Percentiles rank a stretch among this genome's conserved stretches.
Evolutionary conservation across 768 basidiomycete species (phyloP).

Genomic region (Tricholomella constricta): DNA sequence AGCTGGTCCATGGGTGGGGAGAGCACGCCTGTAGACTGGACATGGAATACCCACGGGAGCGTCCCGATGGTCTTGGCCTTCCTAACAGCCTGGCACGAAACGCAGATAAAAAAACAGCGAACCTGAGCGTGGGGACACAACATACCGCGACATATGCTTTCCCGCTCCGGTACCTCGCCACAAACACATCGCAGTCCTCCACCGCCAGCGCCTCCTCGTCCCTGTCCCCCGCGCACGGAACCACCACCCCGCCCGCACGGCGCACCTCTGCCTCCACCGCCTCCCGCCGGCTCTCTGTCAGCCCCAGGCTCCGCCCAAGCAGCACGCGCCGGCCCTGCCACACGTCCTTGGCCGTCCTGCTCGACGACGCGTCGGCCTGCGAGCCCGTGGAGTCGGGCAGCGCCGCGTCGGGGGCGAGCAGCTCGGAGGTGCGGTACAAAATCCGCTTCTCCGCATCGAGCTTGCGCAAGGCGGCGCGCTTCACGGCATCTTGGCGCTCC

Average conservation of each 20-base stretch:
- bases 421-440: constrained; percentile 32
- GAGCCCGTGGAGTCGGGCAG: constrained; percentile 10
- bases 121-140: too few species aligned
- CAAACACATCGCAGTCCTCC: constrained; percentile 65
- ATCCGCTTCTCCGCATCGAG: constrained; percentile 34
- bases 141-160: constrained; percentile 69
- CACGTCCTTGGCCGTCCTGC: constrained; percentile 41
- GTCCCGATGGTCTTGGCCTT: constrained; percentile 69
- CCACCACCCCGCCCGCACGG: constrained; percentile 54
- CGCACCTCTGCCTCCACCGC: constrained; percentile 63
- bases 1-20: constrained; percentile 72
- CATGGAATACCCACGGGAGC: constrained; percentile 81
- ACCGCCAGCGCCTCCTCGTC: constrained; percentile 35
- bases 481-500: constrained; percentile 22
- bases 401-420: constrained; percentile 28
- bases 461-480: constrained; percentile 19
- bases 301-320: constrained; percentile 58
- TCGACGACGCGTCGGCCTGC: constrained; percentile 9
- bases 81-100: constrained; percentile 55
- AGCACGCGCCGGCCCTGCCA: constrained; percentile 66
- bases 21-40: constrained; percentile 62
- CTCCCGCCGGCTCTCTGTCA: constrained; percentile 47
- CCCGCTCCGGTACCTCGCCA: constrained; percentile 71
- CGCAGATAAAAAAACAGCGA: neutral
- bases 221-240: constrained; percentile 32